phyloP scores from a whole-genome alignment of 768 basidiomycete genomes.

The Clathrus columnatus region DNA sequence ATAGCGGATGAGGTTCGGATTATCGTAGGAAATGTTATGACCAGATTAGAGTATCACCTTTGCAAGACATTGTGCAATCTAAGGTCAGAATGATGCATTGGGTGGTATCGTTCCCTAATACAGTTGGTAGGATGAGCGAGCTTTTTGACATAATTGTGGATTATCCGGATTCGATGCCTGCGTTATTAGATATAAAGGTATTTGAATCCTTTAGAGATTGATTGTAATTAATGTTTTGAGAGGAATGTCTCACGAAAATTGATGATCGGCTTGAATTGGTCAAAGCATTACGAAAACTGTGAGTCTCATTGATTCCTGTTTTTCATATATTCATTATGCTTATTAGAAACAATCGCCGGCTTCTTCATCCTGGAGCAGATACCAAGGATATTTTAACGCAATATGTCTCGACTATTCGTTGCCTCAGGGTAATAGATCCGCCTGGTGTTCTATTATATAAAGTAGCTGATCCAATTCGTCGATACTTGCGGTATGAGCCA shows the following conservation, averaged over 20 bases:
- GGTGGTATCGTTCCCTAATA: conserved; percentile 10
- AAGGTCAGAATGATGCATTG: conserved; percentile 39
- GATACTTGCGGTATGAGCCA: conserved; percentile 67
- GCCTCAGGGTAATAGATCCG: conserved; percentile 84
- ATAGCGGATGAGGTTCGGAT: conserved; percentile 62
- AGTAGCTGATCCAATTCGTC: conserved; percentile 86
- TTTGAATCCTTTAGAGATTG: background rate
- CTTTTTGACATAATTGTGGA: conserved; percentile 96
- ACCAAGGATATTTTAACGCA: conserved; percentile 83
- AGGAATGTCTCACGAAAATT: conserved; percentile 76
- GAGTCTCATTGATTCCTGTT: conserved; percentile 19
- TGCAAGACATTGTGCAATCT: conserved; percentile 86
- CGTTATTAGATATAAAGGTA: conserved; percentile 81
- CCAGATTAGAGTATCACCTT: conserved; percentile 86
- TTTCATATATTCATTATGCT: conserved; percentile 7
- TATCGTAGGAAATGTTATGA: conserved; percentile 69
- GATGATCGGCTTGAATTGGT: conserved; percentile 75
- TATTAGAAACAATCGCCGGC: conserved; percentile 68
- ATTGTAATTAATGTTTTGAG: background rate
- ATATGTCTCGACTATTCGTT: conserved; percentile 90
- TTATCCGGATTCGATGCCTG: conserved; percentile 79
- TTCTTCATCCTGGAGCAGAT: conserved; percentile 93
- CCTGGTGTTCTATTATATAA: conserved; percentile 88
- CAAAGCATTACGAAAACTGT: conserved; percentile 73
- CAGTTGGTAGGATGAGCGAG: conserved; percentile 42